Evolutionary conservation across 768 basidiomycete species (phyloP).

Genomic region (Lactarius indigo): DNA sequence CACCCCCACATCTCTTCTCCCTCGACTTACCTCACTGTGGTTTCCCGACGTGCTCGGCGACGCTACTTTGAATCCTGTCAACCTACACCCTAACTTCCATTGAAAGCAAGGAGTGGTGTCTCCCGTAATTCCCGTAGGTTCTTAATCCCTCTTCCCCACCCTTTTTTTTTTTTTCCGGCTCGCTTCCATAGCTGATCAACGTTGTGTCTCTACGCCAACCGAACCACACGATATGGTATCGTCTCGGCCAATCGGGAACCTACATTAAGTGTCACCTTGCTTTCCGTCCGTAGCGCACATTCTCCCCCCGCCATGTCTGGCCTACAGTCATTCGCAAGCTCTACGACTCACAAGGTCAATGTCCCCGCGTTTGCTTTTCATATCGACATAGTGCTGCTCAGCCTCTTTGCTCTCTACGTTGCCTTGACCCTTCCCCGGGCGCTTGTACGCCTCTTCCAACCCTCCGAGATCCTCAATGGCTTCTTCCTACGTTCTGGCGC

Average conservation of each 20-base stretch:
- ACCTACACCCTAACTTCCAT: not conserved
- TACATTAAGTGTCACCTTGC: not conserved
- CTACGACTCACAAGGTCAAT: not conserved
- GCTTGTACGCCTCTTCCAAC: constrained; percentile 19
- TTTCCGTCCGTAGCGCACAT: not conserved
- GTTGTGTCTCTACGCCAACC: not conserved
- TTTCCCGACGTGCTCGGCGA: not conserved
- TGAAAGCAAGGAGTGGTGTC: not conserved
- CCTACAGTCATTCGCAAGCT: not conserved
- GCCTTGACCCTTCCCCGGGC: constrained; percentile 23
- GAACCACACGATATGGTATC: not conserved
- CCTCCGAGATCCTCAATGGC: constrained; percentile 21
- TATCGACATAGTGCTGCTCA: constrained; percentile 16
- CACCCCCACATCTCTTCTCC: not conserved
- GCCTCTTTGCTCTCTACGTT: constrained; percentile 20
- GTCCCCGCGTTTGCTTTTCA: constrained; percentile 17
- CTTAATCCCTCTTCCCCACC: not conserved
- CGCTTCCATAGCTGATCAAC: not conserved
- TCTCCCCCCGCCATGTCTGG: constrained; percentile 6
- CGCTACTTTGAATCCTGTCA: not conserved
- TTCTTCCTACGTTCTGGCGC: constrained; percentile 18
- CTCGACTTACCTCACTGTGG: not conserved
- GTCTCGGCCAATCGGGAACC: not conserved
- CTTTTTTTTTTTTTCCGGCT: not conserved
- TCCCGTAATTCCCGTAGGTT: not conserved